phyloP scores from a whole-genome alignment of 2,329 filamentous ascomycete genomes.

The Botrytis porri region DNA sequence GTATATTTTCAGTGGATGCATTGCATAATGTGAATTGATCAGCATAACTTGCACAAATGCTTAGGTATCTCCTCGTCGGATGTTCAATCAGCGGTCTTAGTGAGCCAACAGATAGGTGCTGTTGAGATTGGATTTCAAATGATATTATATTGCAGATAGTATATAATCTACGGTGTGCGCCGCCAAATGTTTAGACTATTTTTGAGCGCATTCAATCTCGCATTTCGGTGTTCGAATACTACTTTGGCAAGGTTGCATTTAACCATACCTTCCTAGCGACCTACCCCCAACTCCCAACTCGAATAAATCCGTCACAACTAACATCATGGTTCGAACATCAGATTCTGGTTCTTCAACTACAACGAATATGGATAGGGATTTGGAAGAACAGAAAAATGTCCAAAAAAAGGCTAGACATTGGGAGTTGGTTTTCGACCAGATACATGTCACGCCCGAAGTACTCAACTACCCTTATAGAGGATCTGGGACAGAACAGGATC shows the following conservation, averaged over 20 bases:
- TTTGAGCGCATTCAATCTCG: background rate
- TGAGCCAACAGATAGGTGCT: background rate
- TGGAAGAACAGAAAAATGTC: conserved; percentile 26
- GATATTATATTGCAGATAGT: background rate
- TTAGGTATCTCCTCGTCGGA: background rate
- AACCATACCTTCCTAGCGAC: background rate
- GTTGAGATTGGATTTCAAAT: background rate
- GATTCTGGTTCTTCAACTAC: conserved; percentile 23
- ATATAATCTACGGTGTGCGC: conserved; percentile 4
- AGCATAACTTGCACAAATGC: conserved; percentile 1
- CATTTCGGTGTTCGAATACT: background rate
- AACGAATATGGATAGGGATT: conserved; percentile 22
- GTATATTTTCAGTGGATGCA: background rate
- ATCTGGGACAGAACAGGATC: conserved; percentile 43
- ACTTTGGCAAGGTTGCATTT: background rate
- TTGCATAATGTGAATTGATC: conserved; percentile 2
- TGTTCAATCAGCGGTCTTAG: background rate
- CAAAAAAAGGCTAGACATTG: conserved; percentile 36
- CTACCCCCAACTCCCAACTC: background rate
- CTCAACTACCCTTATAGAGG: conserved; percentile 43
- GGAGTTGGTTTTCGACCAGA: conserved; percentile 46
- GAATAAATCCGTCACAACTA: background rate
- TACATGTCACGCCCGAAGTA: conserved; percentile 45
- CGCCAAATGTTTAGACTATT: background rate
- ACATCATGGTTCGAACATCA: conserved; percentile 10